phyloP scores from a whole-genome alignment of 495 filamentous ascomycete species.

The Hypoxylon lienhwacheense region DNA sequence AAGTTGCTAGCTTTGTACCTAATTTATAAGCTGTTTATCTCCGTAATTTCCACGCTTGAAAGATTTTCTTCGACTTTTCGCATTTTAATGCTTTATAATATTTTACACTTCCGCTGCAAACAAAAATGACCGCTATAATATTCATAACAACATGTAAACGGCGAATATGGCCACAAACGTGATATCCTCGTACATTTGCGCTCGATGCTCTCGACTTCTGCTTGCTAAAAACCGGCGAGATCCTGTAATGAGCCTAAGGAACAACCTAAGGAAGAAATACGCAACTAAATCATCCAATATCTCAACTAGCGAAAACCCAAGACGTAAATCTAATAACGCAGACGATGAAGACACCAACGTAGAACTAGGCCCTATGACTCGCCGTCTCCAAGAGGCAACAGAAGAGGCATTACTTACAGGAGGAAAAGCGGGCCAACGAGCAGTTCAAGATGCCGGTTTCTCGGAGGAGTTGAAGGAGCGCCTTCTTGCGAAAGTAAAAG shows the following conservation, averaged over 20 bases:
- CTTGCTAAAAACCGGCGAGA: conserved; percentile 3
- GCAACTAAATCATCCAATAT: conserved; percentile 12
- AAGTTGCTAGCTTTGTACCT: no score
- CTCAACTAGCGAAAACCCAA: neutral
- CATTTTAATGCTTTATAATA: neutral
- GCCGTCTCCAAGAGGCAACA: conserved; percentile 74
- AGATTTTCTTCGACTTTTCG: no score
- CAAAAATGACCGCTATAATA: conserved; percentile 13
- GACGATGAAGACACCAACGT: neutral
- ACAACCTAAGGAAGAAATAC: conserved; percentile 15
- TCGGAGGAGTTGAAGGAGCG: conserved; percentile 77
- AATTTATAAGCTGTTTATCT: conserved; percentile 26
- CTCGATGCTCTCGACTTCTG: conserved; percentile 25
- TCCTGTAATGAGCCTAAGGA: conserved; percentile 4
- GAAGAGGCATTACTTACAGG: conserved; percentile 75
- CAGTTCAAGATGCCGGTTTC: conserved; percentile 84
- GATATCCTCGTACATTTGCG: conserved; percentile 26
- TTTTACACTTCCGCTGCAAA: neutral
- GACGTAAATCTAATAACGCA: neutral
- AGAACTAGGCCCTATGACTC: conserved; percentile 66
- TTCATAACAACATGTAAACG: neutral
- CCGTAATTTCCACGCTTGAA: conserved; percentile 20
- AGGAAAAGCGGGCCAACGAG: conserved; percentile 68
- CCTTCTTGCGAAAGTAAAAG: conserved; percentile 73
- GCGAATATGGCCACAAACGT: conserved; percentile 28